Evolutionary conservation across 805 yeast species (phyloP).

Genomic region (Kluyveromyces aestuarii): DNA sequence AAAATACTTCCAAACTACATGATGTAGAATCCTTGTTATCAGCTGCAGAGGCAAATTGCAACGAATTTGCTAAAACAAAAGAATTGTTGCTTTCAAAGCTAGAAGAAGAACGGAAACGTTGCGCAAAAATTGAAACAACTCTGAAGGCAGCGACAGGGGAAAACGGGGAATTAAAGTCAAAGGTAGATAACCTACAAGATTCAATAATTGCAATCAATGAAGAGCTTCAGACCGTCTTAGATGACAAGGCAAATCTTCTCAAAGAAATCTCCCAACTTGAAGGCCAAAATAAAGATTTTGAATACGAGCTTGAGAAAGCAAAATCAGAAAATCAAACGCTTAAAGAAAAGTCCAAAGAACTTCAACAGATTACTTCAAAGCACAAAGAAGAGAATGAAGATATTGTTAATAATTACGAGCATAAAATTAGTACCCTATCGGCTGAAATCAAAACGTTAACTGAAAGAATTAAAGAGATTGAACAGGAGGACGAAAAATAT

Average conservation of each 20-base stretch:
- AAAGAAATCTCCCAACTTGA: conserved; percentile 2
- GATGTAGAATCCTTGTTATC: conserved; percentile 6
- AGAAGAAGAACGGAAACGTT: not conserved
- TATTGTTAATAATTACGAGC: not conserved
- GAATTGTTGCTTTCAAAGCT: not conserved
- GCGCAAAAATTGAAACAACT: conserved; percentile 1
- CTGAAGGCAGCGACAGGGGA: not conserved
- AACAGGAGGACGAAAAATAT: not conserved
- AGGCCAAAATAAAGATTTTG: conserved; percentile 6
- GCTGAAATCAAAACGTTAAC: not conserved
- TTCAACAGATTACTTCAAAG: not conserved
- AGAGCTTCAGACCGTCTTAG: not conserved
- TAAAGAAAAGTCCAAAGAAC: conserved; percentile 4
- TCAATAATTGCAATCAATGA: conserved; percentile 1
- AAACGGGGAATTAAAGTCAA: not conserved
- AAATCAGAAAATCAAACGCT: conserved; percentile 5
- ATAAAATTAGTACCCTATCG: not conserved
- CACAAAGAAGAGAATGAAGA: not conserved
- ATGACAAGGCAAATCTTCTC: not conserved
- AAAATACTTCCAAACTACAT: conserved; percentile 9
- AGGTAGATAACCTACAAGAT: not conserved
- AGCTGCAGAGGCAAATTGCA: not conserved
- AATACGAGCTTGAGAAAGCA: conserved; percentile 2
- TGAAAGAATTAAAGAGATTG: not conserved
- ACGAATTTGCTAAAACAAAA: not conserved